phyloP scores from a whole-genome alignment of 495 filamentous ascomycete species.

The Neurospora africana region DNA sequence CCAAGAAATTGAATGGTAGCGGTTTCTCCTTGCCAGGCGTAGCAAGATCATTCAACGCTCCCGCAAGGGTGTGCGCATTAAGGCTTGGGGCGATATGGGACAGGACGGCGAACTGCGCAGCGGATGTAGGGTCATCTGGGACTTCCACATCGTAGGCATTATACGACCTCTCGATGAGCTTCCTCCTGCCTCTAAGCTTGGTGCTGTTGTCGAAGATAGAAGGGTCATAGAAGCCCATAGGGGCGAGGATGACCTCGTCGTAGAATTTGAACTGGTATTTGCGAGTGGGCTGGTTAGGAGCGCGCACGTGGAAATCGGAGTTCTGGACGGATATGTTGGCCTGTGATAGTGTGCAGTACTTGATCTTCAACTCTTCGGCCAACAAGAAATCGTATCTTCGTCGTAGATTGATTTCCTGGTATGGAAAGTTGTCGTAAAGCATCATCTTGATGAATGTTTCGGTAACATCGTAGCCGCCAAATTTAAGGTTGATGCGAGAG shows the following conservation, averaged over 20 bases:
- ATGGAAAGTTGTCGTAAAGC: slow-evolving; percentile 89
- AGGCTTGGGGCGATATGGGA: slow-evolving; percentile 55
- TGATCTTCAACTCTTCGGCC: slow-evolving; percentile 89
- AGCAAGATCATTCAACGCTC: slow-evolving; percentile 27
- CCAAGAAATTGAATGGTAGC: slow-evolving; percentile 45
- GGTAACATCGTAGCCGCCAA: slow-evolving; percentile 83
- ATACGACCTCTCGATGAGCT: slow-evolving; percentile 70
- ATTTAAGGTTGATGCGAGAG: slow-evolving; percentile 85
- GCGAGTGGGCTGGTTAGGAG: slow-evolving; percentile 74
- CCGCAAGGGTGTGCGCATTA: slow-evolving; percentile 26
- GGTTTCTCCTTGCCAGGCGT: slow-evolving; percentile 45
- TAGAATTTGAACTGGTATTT: slow-evolving; percentile 94
- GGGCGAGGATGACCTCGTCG: slow-evolving; percentile 83
- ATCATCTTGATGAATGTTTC: slow-evolving; percentile 95
- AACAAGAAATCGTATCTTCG: slow-evolving; percentile 85
- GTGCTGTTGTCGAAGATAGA: slow-evolving; percentile 67
- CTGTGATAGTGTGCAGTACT: slow-evolving; percentile 77
- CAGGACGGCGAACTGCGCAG: slow-evolving; percentile 72
- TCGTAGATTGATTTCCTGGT: slow-evolving; percentile 82
- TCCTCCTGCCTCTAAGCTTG: slow-evolving; percentile 69
- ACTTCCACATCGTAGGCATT: slow-evolving; percentile 82
- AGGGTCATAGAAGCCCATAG: slow-evolving; percentile 84
- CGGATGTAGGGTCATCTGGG: slow-evolving; percentile 78
- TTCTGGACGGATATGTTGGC: slow-evolving; percentile 69
- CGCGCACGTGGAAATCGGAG: slow-evolving; percentile 79